Base-by-base conservation (phyloP, 106 monocot species). In the Acorus gramineus region DNA sequence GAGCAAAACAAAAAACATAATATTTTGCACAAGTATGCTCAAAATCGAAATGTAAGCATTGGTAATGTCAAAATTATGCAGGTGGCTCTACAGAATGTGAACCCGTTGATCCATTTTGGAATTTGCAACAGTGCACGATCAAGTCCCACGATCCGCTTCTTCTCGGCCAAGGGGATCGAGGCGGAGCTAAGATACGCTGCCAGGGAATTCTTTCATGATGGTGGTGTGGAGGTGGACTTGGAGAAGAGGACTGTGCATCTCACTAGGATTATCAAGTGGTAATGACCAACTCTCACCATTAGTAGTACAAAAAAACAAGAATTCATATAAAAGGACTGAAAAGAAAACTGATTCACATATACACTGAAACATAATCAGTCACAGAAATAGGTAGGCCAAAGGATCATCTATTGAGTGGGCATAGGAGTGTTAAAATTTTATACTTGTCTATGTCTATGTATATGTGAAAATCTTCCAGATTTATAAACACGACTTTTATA, bases 71-170 rank as follows among this genome's bases (percentile, higher is more conserved):
- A 66, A 66, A 66, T 49, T 59, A 28, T 68, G 0, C 50, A 92
- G 87, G 55, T 96, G 74, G 70, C 66, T 50, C 78, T 78, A 7
- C 72, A 69, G 3, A 90, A 82, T 56, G 50, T 87, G 64, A 87
- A 96, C 71, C 87, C 90, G 6, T 60, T 96, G 78, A 79, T 96
- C 60, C 95, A 96, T 68, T 96, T 96, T 47, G 95, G 87, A 14
- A 66, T 96, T 14, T 96, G 90, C 72, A 71, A 87, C 47, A 90
- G 75, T 7, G 71, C 84, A 6, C 78, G 77, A 43, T 96, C 90
- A 14, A 84, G 90, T 70, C 95, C 95, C 0, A 50, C 63, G 0
- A 82, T 90, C 10, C 73, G 78, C 4, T 96, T 96, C 82, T 96
- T 90, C 80, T 74, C 82, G 0, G 60, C 82, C 45, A 73, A 96